These are phyloP conservation scores for Wallacemonas sp. DNA, from an alignment of 208 protist species.

Conservation along the genomic window DNA sequence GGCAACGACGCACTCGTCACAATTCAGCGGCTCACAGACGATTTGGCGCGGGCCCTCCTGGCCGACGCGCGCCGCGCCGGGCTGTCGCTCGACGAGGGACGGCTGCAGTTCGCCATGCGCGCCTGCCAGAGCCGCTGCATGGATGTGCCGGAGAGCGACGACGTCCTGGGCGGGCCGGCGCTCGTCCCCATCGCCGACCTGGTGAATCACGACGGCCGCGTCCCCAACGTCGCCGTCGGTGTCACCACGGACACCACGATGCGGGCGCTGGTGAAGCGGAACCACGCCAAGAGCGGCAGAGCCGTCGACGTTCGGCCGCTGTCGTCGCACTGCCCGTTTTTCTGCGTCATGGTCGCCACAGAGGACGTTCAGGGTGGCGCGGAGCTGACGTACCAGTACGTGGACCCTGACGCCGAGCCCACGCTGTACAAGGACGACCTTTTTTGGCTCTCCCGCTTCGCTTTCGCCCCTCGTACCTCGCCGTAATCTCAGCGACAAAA, in stretches of 20 bases:
- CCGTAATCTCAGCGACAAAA: neutral
- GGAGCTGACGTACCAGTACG: slow-evolving; percentile 72
- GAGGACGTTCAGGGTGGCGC: slow-evolving; percentile 30
- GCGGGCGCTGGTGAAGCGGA: slow-evolving; percentile 4
- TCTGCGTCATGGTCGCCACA: slow-evolving; percentile 48
- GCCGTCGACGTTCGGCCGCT: neutral
- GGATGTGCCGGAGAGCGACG: slow-evolving; percentile 56
- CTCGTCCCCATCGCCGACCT: slow-evolving; percentile 80
- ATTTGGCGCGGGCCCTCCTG: slow-evolving; percentile 25
- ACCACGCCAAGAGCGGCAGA: neutral
- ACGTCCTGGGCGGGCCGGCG: slow-evolving; percentile 73
- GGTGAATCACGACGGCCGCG: slow-evolving; percentile 61
- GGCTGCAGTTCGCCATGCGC: slow-evolving; percentile 44
- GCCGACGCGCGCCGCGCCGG: slow-evolving; percentile 20
- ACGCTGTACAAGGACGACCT: slow-evolving; percentile 39
- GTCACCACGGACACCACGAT: neutral
- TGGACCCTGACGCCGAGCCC: slow-evolving; percentile 38
- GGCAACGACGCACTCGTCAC: no score
- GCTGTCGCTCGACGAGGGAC: slow-evolving; percentile 23
- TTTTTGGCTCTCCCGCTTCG: slow-evolving; percentile 76
- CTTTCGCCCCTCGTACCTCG: slow-evolving; percentile 29
- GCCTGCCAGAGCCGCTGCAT: slow-evolving; percentile 75
- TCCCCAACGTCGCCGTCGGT: slow-evolving; percentile 49
- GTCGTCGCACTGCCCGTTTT: slow-evolving; percentile 35
- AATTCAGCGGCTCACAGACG: slow-evolving; percentile 39